Percentiles rank a stretch among this genome's conserved stretches.
Evolutionary conservation across 2,329 filamentous ascomycete species (phyloP).

Genomic region (Neonectria neomacrospora): DNA sequence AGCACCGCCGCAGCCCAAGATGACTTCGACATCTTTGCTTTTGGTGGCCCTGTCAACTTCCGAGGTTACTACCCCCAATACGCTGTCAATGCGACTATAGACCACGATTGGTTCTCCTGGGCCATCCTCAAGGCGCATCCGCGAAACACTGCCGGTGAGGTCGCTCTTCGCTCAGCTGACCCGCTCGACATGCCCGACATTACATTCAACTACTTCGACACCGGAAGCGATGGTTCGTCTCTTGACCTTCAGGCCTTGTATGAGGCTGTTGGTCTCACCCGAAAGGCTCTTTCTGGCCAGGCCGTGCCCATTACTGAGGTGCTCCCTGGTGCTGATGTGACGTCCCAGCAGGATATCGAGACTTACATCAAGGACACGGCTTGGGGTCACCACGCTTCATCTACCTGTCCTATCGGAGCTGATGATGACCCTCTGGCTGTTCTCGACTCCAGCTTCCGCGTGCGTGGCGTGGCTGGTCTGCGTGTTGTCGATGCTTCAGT

Average conservation of each 20-base stretch:
- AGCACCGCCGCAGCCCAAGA: constrained; percentile 49
- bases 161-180: constrained; percentile 69
- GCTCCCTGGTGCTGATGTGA: constrained; percentile 32
- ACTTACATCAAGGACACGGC: constrained; percentile 46
- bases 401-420: constrained; percentile 48
- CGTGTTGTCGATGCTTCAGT: constrained; percentile 59
- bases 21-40: constrained; percentile 64
- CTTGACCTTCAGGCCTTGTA: constrained; percentile 64
- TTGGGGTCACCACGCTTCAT: constrained; percentile 51
- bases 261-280: constrained; percentile 65
- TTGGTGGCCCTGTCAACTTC: constrained; percentile 66
- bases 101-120: constrained; percentile 56
- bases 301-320: constrained; percentile 37
- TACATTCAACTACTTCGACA: constrained; percentile 69
- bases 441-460: constrained; percentile 61
- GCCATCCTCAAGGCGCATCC: constrained; percentile 69
- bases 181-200: constrained; percentile 73
- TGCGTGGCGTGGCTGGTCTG: constrained; percentile 57
- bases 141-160: constrained; percentile 70
- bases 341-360: constrained; percentile 32
- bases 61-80: constrained; percentile 67
- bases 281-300: constrained; percentile 52
- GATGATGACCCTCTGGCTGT: constrained; percentile 52
- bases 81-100: constrained; percentile 56
- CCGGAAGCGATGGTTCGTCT: constrained; percentile 58